phyloP scores from a whole-genome alignment of 2,329 filamentous ascomycete genomes.

The Aspergillus puulaauensis region DNA sequence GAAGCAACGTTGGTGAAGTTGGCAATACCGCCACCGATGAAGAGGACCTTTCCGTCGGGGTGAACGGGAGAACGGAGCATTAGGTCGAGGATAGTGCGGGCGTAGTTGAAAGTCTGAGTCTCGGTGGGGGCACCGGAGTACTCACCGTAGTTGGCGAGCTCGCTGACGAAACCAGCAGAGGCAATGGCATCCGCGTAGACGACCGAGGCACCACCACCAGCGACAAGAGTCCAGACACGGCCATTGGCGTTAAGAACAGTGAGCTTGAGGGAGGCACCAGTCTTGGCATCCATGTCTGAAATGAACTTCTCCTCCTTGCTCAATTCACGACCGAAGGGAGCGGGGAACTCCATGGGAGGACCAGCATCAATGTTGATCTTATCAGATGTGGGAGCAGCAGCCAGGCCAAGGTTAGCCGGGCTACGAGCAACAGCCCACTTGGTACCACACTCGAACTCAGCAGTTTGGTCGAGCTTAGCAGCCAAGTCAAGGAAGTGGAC shows the following conservation, averaged over 20 bases:
- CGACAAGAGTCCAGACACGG: slow-evolving; percentile 96
- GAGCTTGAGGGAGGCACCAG: slow-evolving; percentile 96
- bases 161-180: slow-evolving; percentile 88
- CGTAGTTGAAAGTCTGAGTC: slow-evolving; percentile 99
- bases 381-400: slow-evolving; percentile 62
- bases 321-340: slow-evolving; percentile 96
- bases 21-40: slow-evolving; percentile 99
- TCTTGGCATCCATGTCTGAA: slow-evolving; percentile 97
- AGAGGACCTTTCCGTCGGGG: slow-evolving; percentile 94
- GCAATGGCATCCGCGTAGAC: slow-evolving; percentile 99
- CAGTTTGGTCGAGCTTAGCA: slow-evolving; percentile 98
- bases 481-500: slow-evolving; percentile 98
- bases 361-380: slow-evolving; percentile 95
- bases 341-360: slow-evolving; percentile 97
- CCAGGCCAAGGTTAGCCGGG: slow-evolving; percentile 81
- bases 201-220: slow-evolving; percentile 98
- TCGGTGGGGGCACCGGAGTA: slow-evolving; percentile 99
- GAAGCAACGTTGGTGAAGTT: slow-evolving; percentile 99
- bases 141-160: slow-evolving; percentile 99
- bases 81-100: slow-evolving; percentile 91
- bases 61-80: slow-evolving; percentile 88
- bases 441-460: slow-evolving; percentile 97
- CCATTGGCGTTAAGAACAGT: slow-evolving; percentile 90
- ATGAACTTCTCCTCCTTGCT: slow-evolving; percentile 99
- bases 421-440: slow-evolving; percentile 98